Conservation (phyloP, 306 rosid species). For the Arachis hypogaea region DNA sequence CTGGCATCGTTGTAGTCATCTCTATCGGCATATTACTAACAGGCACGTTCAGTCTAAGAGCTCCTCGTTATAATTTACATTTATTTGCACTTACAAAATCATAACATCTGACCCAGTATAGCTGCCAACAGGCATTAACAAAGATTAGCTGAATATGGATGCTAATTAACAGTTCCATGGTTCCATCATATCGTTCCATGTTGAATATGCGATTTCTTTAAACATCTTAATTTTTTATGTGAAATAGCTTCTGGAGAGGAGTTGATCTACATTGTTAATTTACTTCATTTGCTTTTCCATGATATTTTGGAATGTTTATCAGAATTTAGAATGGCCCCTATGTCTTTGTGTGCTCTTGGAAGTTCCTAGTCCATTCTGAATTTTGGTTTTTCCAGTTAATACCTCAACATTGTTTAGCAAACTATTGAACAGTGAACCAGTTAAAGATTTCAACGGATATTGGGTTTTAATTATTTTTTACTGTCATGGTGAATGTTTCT, state of each 20-base stretch:
- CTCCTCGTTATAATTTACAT: conserved; percentile 31
- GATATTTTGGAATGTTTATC: not conserved
- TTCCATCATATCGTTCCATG: conserved; percentile 17
- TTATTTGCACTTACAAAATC: conserved; percentile 24
- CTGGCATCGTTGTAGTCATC: conserved; percentile 84
- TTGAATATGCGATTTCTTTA: conserved; percentile 9
- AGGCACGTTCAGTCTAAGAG: conserved; percentile 45
- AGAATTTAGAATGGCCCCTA: conserved; percentile 15
- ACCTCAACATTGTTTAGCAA: conserved; percentile 11
- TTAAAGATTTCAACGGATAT: conserved; percentile 4
- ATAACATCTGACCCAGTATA: conserved; percentile 2
- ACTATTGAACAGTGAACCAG: not conserved
- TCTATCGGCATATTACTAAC: conserved; percentile 88
- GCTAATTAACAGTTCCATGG: conserved; percentile 5
- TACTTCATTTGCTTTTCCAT: conserved; percentile 15
- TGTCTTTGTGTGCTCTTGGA: conserved; percentile 10
- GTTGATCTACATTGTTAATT: not conserved
- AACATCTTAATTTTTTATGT: conserved; percentile 20
- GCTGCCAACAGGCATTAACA: not conserved
- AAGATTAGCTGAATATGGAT: not conserved
- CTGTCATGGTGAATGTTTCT: not conserved
- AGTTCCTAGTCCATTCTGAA: conserved; percentile 12
- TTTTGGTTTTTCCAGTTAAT: conserved; percentile 19
- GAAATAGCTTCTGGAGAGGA: conserved; percentile 13
- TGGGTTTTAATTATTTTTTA: not conserved